A percentile compares a stretch with the other conserved stretches of the same genome.
Conservation (phyloP, 179 eudicot species). For the Kewa caespitosa region DNA sequence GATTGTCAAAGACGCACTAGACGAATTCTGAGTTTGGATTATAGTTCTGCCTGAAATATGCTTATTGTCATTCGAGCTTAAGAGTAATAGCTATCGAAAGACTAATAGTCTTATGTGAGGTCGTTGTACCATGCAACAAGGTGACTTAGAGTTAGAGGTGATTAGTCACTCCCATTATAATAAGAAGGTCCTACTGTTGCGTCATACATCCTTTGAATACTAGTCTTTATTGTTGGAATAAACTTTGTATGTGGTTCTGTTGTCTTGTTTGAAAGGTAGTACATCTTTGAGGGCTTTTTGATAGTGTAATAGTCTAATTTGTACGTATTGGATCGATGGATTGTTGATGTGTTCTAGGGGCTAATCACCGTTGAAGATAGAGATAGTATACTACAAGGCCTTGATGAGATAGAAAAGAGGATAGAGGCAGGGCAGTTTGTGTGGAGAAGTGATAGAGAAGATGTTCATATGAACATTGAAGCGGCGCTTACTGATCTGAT, state of each 20-base stretch:
- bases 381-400: conserved; percentile 70
- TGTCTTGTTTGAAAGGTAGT: not conserved
- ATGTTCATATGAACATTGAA: conserved; percentile 99
- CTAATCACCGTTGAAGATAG: conserved; percentile 63
- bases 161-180: no score
- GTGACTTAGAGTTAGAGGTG: no score
- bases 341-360: conserved; percentile 44
- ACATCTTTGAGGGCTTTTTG: not conserved
- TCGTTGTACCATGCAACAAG: no score
- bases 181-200: no score
- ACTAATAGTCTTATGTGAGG: no score
- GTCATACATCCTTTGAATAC: no score
- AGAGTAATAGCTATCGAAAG: no score
- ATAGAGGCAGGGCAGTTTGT: conserved; percentile 82
- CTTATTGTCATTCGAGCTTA: no score
- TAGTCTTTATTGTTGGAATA: not conserved
- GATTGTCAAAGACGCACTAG: no score
- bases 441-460: conserved; percentile 98
- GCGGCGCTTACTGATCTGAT: conserved; percentile 93
- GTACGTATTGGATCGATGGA: conserved; percentile 6
- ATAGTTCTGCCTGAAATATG: no score
- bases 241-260: conserved; percentile 1
- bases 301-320: not conserved
- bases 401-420: conserved; percentile 60
- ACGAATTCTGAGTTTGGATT: no score